A percentile compares a stretch with the other conserved stretches of the same genome.
phyloP scores from a whole-genome alignment of 345 rosid genomes.

The Dipteronia dyeriana region DNA sequence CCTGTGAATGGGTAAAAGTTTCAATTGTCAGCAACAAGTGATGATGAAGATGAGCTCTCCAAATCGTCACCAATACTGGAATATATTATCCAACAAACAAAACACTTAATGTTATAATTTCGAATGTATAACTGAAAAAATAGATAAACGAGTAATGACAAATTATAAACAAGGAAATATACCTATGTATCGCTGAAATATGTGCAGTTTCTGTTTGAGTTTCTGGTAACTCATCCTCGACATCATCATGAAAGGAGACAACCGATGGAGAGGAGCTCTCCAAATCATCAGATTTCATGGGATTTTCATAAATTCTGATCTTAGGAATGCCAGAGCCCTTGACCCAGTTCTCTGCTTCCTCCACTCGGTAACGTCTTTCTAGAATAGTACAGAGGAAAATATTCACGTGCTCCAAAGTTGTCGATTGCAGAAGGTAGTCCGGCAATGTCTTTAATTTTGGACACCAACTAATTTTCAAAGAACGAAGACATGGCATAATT shows the following conservation, averaged over 20 bases:
- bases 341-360: neutral
- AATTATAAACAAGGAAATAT: no score
- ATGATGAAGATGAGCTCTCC: neutral
- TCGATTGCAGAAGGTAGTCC: neutral
- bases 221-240: no score
- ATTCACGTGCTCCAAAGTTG: neutral
- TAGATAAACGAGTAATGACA: no score
- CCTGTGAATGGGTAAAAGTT: no score
- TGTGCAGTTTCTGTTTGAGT: no score
- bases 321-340: neutral
- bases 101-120: no score
- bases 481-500: constrained; percentile 4
- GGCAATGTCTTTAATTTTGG: neutral
- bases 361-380: neutral
- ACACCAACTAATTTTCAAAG: neutral
- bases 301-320: neutral
- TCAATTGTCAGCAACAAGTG: no score
- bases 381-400: neutral
- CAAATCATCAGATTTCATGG: neutral
- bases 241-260: no score
- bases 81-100: no score
- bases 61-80: neutral
- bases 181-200: no score
- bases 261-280: neutral
- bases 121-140: no score